Percentiles rank a stretch among this genome's conserved stretches.
phyloP scores from a whole-genome alignment of 75 land plant genomes.

The Pinus taeda region DNA sequence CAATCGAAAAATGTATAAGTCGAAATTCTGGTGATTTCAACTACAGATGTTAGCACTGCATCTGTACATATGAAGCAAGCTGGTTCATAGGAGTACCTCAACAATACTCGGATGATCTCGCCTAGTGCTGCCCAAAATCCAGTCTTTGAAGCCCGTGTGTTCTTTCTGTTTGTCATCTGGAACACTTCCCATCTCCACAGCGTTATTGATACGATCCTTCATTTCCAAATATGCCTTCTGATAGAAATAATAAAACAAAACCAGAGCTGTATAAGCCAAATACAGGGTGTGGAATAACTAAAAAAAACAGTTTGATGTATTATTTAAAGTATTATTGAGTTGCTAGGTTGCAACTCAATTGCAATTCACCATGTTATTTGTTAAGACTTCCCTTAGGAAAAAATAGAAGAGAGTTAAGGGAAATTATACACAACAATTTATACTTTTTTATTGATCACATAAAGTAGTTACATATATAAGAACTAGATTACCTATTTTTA shows the following conservation, averaged over 20 bases:
- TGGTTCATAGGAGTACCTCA: background rate
- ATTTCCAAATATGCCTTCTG: slow-evolving; percentile 17
- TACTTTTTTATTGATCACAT: too few relatives aligned
- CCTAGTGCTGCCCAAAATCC: background rate
- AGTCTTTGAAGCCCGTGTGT: slow-evolving; percentile 18
- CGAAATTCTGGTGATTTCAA: too few relatives aligned
- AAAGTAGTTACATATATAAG: too few relatives aligned
- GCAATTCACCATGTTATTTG: too few relatives aligned
- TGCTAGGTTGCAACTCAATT: background rate
- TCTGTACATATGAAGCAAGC: background rate
- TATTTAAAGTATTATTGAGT: too few relatives aligned
- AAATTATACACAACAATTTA: too few relatives aligned
- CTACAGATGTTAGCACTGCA: too few relatives aligned
- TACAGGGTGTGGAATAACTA: background rate
- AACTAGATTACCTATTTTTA: too few relatives aligned
- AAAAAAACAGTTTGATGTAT: too few relatives aligned
- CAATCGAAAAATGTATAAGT: background rate
- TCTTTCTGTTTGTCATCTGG: slow-evolving; percentile 1
- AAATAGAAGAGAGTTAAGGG: too few relatives aligned
- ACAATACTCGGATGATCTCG: slow-evolving; percentile 17
- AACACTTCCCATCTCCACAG: slow-evolving; percentile 4
- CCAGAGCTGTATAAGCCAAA: background rate
- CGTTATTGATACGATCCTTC: slow-evolving; percentile 8
- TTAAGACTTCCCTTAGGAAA: too few relatives aligned
- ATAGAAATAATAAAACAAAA: slow-evolving; percentile 1